Percentiles rank a stretch among this genome's conserved stretches.
Evolutionary conservation across 2,329 filamentous ascomycete genomes (phyloP).

Genomic region (Trichoderma harzianum): DNA sequence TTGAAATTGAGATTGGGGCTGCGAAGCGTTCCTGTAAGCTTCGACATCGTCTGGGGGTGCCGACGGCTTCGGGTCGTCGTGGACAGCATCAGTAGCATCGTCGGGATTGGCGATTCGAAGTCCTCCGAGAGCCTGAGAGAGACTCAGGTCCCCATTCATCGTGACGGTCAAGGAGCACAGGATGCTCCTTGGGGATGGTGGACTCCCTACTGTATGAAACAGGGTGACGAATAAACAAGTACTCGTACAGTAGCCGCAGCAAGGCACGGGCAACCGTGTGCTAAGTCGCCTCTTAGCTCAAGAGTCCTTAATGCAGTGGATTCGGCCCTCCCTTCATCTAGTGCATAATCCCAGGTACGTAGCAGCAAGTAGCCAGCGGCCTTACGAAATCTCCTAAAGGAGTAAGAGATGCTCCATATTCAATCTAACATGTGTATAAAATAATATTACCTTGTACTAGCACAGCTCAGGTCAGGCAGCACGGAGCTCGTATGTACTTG

Average conservation of each 20-base stretch:
- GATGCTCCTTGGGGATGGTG: conserved; percentile 18
- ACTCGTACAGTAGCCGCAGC: neutral
- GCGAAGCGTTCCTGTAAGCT: conserved; percentile 23
- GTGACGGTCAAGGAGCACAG: conserved; percentile 29
- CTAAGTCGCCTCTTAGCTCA: conserved; percentile 9
- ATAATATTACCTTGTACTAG: neutral
- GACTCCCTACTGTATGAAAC: conserved; percentile 14
- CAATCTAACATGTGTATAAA: neutral
- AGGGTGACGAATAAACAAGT: conserved; percentile 20
- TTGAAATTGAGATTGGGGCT: neutral
- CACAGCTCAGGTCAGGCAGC: neutral
- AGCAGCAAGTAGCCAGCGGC: neutral
- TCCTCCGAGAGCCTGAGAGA: conserved; percentile 88
- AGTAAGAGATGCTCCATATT: neutral
- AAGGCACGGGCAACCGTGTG: conserved; percentile 6
- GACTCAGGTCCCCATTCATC: conserved; percentile 91
- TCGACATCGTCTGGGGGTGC: conserved; percentile 17
- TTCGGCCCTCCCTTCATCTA: conserved; percentile 5
- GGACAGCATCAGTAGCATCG: conserved; percentile 51
- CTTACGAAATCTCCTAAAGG: neutral
- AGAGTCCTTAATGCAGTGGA: conserved; percentile 2
- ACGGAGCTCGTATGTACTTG: neutral
- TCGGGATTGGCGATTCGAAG: conserved; percentile 97
- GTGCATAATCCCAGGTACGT: conserved; percentile 2
- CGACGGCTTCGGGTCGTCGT: conserved; percentile 24